phyloP scores from a whole-genome alignment of 208 protist genomes.

The Acanthamoeba divionensis region DNA sequence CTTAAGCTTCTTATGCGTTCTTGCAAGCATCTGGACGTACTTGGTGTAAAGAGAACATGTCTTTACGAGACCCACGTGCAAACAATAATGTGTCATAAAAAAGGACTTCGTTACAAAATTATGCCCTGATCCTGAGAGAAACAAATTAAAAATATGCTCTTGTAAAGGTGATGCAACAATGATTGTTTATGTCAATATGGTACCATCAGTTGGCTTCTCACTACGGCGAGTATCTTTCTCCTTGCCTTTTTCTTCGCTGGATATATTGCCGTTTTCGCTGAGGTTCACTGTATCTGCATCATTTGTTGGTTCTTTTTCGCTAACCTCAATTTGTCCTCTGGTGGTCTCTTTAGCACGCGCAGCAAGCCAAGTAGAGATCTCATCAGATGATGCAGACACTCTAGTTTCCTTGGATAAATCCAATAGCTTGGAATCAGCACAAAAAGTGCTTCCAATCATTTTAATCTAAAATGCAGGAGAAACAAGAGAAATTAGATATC shows the following conservation, averaged over 20 bases:
- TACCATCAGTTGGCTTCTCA: too few relatives aligned
- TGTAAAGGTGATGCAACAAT: too few relatives aligned
- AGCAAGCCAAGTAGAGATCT: not conserved
- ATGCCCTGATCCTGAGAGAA: too few relatives aligned
- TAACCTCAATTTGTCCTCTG: not conserved
- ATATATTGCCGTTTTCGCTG: not conserved
- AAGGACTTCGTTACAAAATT: constrained; percentile 26
- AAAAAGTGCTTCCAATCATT: not conserved
- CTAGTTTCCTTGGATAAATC: not conserved
- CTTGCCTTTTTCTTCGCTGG: not conserved
- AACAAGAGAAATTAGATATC: not conserved
- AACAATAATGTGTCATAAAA: constrained; percentile 22
- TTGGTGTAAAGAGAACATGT: not conserved
- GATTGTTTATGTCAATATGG: too few relatives aligned
- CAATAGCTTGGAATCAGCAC: not conserved
- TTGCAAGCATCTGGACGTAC: not conserved
- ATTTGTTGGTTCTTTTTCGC: not conserved
- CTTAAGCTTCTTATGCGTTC: not conserved
- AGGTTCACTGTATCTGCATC: not conserved
- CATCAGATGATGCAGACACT: not conserved
- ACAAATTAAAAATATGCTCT: too few relatives aligned
- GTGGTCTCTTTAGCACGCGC: too few relatives aligned
- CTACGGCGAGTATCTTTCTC: not conserved
- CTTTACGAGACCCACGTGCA: constrained; percentile 11
- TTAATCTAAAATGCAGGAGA: not conserved